phyloP scores from a whole-genome alignment of 2,329 filamentous ascomycete genomes.

The Fusarium luffae region DNA sequence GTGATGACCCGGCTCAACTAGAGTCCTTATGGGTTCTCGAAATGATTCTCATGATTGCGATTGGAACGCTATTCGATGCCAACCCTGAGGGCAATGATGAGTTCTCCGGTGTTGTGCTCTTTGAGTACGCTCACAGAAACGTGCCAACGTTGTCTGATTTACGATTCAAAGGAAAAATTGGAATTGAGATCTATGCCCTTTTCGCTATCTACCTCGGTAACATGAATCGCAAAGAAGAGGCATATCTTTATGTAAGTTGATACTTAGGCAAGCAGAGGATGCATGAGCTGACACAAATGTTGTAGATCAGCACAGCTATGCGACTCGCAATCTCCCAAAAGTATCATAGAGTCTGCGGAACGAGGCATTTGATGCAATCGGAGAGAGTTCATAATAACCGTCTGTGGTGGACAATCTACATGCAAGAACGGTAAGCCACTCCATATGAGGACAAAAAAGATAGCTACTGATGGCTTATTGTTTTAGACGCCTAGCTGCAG shows the following conservation, averaged over 20 bases:
- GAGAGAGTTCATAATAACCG: conserved; percentile 45
- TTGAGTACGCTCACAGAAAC: conserved; percentile 45
- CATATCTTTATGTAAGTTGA: conserved; percentile 40
- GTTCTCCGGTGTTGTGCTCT: conserved; percentile 36
- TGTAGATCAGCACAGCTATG: conserved; percentile 46
- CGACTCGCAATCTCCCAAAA: conserved; percentile 45
- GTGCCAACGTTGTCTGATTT: conserved; percentile 44
- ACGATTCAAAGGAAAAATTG: conserved; percentile 43
- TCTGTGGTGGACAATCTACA: conserved; percentile 48
- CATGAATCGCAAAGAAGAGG: conserved; percentile 44
- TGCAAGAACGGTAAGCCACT: conserved; percentile 44
- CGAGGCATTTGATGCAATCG: conserved; percentile 43
- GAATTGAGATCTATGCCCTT: conserved; percentile 46
- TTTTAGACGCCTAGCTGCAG: conserved; percentile 39
- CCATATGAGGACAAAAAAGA: accelerated
- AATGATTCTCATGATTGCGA: conserved; percentile 45
- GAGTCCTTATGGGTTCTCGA: conserved; percentile 43
- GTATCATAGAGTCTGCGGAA: conserved; percentile 45
- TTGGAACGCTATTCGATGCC: conserved; percentile 42
- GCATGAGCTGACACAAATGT: background rate
- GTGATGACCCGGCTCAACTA: conserved; percentile 35
- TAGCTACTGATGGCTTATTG: background rate
- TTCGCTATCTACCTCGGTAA: conserved; percentile 43
- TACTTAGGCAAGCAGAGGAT: accelerated
- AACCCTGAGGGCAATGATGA: conserved; percentile 43